phyloP scores from a whole-genome alignment of 2,329 filamentous ascomycete species.

The Amylocarpus encephaloides region DNA sequence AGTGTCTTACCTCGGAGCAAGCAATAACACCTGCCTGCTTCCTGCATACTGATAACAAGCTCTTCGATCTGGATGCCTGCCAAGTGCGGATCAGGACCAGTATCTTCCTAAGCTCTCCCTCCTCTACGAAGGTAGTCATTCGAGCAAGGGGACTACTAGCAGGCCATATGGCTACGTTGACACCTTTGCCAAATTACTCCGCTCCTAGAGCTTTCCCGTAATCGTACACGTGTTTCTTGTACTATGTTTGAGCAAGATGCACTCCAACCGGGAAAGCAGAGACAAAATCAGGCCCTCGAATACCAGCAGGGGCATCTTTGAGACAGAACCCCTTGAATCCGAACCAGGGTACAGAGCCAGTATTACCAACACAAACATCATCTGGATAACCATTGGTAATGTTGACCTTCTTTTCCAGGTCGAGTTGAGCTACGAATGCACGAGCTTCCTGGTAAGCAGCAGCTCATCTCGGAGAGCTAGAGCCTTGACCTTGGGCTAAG shows the following conservation, averaged over 20 bases:
- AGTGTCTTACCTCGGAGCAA: slow-evolving; percentile 1
- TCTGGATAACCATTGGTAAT: slow-evolving; percentile 11
- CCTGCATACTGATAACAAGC: slow-evolving; percentile 3
- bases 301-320: slow-evolving; percentile 11
- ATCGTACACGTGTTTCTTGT: slow-evolving; percentile 1
- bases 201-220: slow-evolving; percentile 5
- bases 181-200: slow-evolving; percentile 7
- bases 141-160: slow-evolving; percentile 5
- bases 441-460: slow-evolving; percentile 33
- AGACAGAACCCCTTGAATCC: slow-evolving; percentile 16
- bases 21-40: slow-evolving; percentile 12
- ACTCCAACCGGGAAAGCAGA: slow-evolving; percentile 55
- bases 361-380: slow-evolving; percentile 1
- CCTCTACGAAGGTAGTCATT: slow-evolving; percentile 1
- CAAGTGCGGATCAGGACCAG: slow-evolving; percentile 5
- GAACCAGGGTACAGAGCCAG: slow-evolving; percentile 19
- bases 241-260: background rate
- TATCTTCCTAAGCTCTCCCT: background rate
- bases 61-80: slow-evolving; percentile 3
- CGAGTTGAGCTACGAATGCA: slow-evolving; percentile 34
- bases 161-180: slow-evolving; percentile 4
- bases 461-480: background rate
- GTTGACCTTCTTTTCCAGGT: slow-evolving; percentile 37
- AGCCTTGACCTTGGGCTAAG: too few relatives aligned
- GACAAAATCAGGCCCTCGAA: slow-evolving; percentile 45